A percentile compares a stretch with the other conserved stretches of the same genome.
Evolutionary conservation across 179 eudicot genomes (phyloP).

Genomic region (Drosera spatulata): DNA sequence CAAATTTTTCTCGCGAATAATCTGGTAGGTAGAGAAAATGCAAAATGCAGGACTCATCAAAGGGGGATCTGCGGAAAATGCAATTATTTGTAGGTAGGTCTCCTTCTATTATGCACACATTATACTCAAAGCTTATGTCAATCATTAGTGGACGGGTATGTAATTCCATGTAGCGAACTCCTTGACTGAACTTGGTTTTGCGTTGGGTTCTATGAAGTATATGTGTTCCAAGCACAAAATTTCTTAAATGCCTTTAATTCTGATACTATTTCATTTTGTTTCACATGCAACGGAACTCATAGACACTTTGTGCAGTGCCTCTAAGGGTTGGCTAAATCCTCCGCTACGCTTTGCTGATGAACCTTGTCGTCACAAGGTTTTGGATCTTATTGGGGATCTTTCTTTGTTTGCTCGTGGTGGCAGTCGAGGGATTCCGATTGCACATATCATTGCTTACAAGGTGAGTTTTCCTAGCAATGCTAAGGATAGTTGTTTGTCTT

Average conservation of each 20-base stretch:
- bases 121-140: too few relatives aligned
- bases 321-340: slow-evolving; percentile 82
- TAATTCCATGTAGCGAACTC: too few relatives aligned
- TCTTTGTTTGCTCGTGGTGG: slow-evolving; percentile 71
- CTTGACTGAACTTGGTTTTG: too few relatives aligned
- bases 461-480: slow-evolving; percentile 12
- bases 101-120: not conserved
- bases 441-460: slow-evolving; percentile 79
- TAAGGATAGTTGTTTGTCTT: not conserved
- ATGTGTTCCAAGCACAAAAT: too few relatives aligned
- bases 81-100: slow-evolving; percentile 78
- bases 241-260: too few relatives aligned
- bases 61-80: slow-evolving; percentile 92
- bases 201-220: too few relatives aligned
- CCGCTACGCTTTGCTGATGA: slow-evolving; percentile 58
- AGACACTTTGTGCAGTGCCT: slow-evolving; percentile 28
- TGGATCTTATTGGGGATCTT: slow-evolving; percentile 94
- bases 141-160: too few relatives aligned
- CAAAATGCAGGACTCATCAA: slow-evolving; percentile 66
- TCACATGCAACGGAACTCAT: too few relatives aligned
- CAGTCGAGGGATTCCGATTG: slow-evolving; percentile 87
- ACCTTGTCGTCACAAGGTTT: slow-evolving; percentile 89
- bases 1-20: slow-evolving; percentile 4
- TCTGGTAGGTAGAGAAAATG: slow-evolving; percentile 66
- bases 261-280: too few relatives aligned